These are phyloP conservation scores for Aureobasidium sp. DNA, from an alignment of 2,329 filamentous ascomycete genomes.

Conservation along the genomic window DNA sequence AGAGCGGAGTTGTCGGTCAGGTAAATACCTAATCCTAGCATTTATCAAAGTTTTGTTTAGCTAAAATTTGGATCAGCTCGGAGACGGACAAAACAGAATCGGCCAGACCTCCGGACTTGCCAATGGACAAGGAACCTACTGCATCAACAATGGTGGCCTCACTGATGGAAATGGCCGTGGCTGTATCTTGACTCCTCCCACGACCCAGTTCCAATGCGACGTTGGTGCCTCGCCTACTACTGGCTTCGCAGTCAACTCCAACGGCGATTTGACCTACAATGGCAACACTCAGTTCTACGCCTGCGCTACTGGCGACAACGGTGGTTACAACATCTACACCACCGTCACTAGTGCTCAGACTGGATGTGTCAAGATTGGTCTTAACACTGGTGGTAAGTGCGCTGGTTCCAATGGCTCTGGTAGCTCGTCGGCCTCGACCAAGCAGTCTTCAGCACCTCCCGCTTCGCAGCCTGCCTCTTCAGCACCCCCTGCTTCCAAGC, in stretches of 20 bases:
- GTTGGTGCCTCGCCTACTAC: slow-evolving; percentile 27
- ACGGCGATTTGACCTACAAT: slow-evolving; percentile 43
- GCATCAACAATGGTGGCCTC: slow-evolving; percentile 43
- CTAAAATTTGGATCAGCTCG: slow-evolving; percentile 30
- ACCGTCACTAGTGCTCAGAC: slow-evolving; percentile 14
- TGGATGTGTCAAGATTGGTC: slow-evolving; percentile 15
- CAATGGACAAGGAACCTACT: slow-evolving; percentile 38
- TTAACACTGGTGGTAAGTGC: slow-evolving; percentile 19
- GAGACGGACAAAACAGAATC: slow-evolving; percentile 50
- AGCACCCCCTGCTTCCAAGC: not conserved
- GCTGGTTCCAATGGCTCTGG: not conserved
- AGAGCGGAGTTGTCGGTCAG: slow-evolving; percentile 44
- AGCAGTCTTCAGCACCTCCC: slow-evolving; percentile 1
- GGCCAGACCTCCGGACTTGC: slow-evolving; percentile 31
- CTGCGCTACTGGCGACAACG: slow-evolving; percentile 46
- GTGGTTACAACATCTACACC: slow-evolving; percentile 35
- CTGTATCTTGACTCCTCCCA: slow-evolving; percentile 52
- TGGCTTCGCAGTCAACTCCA: slow-evolving; percentile 46
- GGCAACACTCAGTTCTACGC: slow-evolving; percentile 47
- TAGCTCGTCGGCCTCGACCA: not conserved
- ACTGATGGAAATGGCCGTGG: slow-evolving; percentile 47
- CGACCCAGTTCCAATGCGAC: slow-evolving; percentile 53
- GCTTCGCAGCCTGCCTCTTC: not conserved
- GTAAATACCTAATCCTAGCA: no score
- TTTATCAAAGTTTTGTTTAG: no score